Conservation (phyloP, 306 rosid genomes). For the Purshia tridentata region DNA sequence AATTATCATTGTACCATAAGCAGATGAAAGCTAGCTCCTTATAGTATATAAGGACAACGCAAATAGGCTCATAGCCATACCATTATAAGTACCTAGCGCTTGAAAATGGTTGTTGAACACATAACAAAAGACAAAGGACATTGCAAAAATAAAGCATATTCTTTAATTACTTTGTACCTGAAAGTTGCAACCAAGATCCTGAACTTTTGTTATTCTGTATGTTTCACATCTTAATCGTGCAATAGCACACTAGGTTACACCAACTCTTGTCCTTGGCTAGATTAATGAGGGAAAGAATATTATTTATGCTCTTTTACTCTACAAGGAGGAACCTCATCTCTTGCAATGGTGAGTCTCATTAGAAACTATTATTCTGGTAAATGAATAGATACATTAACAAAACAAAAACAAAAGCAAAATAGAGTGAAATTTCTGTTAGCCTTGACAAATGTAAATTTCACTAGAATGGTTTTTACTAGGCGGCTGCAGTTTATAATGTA, state of each 20-base stretch:
- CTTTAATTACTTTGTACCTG: neutral
- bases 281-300: neutral
- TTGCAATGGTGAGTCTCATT: neutral
- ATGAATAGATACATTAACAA: no score
- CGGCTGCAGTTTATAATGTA: neutral
- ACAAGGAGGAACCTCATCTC: neutral
- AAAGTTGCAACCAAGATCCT: neutral
- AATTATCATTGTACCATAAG: neutral
- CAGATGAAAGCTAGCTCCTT: constrained; percentile 1
- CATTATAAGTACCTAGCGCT: neutral
- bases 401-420: no score
- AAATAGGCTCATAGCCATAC: neutral
- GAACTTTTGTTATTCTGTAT: neutral
- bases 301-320: neutral
- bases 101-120: neutral
- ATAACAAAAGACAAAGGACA: neutral
- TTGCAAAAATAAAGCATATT: neutral
- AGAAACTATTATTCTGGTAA: no score
- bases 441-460: neutral
- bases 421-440: no score
- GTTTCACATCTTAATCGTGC: constrained; percentile 9
- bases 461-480: neutral
- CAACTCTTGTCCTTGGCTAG: neutral
- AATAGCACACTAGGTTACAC: neutral
- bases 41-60: neutral